A percentile compares a stretch with the other conserved stretches of the same genome.
Conservation (phyloP, 2,329 filamentous ascomycete genomes). For the Chaetomiaceae sp. region DNA sequence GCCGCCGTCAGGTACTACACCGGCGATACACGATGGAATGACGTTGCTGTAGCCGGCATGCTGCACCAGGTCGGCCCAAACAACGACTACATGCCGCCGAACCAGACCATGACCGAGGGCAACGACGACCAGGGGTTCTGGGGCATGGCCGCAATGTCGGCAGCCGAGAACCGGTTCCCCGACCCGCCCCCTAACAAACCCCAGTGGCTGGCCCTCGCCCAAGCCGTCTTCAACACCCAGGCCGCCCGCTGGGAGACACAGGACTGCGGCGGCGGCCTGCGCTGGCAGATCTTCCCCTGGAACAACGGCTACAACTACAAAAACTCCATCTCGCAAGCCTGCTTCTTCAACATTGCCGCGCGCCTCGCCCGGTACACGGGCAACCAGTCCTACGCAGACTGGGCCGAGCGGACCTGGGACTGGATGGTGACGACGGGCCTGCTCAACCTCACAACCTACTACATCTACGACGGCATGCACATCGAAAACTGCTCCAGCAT, state of each 20-base stretch:
- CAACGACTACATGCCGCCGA: slow-evolving; percentile 29
- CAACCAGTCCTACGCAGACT: slow-evolving; percentile 48
- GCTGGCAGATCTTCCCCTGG: slow-evolving; percentile 60
- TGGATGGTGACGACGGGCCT: slow-evolving; percentile 52
- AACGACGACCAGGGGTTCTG: slow-evolving; percentile 67
- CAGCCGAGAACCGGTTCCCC: slow-evolving; percentile 52
- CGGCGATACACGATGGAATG: slow-evolving; percentile 66
- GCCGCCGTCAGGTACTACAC: slow-evolving; percentile 81
- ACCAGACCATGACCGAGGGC: slow-evolving; percentile 32
- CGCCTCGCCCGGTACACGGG: slow-evolving; percentile 55
- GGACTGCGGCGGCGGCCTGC: slow-evolving; percentile 53
- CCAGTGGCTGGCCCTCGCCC: slow-evolving; percentile 49
- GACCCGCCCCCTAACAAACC: slow-evolving; percentile 47
- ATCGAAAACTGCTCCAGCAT: slow-evolving; percentile 52
- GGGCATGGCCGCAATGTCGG: slow-evolving; percentile 55
- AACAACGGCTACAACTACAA: slow-evolving; percentile 63
- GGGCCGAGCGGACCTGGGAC: slow-evolving; percentile 49
- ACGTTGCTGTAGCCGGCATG: slow-evolving; percentile 62
- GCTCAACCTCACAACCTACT: slow-evolving; percentile 47
- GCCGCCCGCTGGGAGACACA: slow-evolving; percentile 54
- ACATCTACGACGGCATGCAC: slow-evolving; percentile 57
- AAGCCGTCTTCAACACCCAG: slow-evolving; percentile 56
- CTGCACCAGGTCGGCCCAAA: slow-evolving; percentile 38
- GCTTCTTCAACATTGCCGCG: slow-evolving; percentile 43
- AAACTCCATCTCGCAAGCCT: slow-evolving; percentile 40